A percentile compares a stretch with the other conserved stretches of the same genome.
phyloP scores from a whole-genome alignment of 345 rosid genomes.

The Dimocarpus longan region DNA sequence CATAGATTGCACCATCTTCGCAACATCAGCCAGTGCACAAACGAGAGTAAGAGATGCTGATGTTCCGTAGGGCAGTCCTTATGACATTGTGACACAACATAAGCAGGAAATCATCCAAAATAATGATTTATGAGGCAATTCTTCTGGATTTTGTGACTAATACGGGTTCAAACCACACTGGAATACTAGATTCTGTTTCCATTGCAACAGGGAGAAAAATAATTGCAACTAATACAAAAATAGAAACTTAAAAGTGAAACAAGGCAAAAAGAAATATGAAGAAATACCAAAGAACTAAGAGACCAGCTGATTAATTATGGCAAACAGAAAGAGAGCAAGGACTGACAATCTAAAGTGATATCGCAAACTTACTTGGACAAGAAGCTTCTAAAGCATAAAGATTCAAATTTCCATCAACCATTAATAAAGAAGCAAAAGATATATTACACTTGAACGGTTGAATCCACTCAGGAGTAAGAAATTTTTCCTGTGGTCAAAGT shows the following conservation, averaged over 20 bases:
- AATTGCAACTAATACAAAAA: background rate
- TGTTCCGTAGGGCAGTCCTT: too few relatives aligned
- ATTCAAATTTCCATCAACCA: slow-evolving; percentile 85
- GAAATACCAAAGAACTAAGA: slow-evolving; percentile 16
- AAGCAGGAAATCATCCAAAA: too few relatives aligned
- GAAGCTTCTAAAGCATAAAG: slow-evolving; percentile 67
- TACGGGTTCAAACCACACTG: slow-evolving; percentile 95
- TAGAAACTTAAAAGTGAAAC: background rate
- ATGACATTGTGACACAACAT: too few relatives aligned
- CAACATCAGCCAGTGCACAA: too few relatives aligned
- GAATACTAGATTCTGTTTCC: slow-evolving; percentile 61
- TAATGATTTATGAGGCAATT: too few relatives aligned
- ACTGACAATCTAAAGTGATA: slow-evolving; percentile 5
- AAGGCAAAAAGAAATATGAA: background rate
- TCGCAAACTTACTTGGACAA: slow-evolving; percentile 54
- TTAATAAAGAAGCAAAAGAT: slow-evolving; percentile 52
- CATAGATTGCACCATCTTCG: too few relatives aligned
- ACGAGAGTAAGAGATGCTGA: too few relatives aligned
- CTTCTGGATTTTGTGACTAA: slow-evolving; percentile 75
- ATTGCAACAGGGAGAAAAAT: slow-evolving; percentile 42
- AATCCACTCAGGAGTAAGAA: slow-evolving; percentile 88
- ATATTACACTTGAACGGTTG: slow-evolving; percentile 48
- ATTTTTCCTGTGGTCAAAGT: slow-evolving; percentile 61
- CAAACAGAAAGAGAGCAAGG: background rate
- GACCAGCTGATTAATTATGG: background rate